Conservation (phyloP, 345 rosid genomes). For the Draba incana region DNA sequence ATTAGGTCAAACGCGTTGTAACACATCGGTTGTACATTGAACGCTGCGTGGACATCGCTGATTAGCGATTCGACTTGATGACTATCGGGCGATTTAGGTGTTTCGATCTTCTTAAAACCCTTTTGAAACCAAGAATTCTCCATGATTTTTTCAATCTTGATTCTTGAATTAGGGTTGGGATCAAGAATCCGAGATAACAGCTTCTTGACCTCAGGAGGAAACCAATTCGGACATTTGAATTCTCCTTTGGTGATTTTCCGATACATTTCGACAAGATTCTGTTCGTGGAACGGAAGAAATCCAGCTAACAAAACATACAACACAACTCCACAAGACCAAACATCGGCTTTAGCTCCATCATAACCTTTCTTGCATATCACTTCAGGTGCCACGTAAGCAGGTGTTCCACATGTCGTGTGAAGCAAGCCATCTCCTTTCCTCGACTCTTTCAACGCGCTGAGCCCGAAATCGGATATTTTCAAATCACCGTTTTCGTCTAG, state of each 20-base stretch:
- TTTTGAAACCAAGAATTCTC: slow-evolving; percentile 72
- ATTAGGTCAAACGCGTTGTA: slow-evolving; percentile 86
- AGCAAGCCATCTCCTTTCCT: slow-evolving; percentile 72
- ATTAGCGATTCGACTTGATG: slow-evolving; percentile 34
- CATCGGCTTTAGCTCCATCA: slow-evolving; percentile 79
- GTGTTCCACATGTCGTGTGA: slow-evolving; percentile 92
- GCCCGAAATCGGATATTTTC: slow-evolving; percentile 78
- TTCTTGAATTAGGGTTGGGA: slow-evolving; percentile 64
- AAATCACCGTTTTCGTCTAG: slow-evolving; percentile 71
- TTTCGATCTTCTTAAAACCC: slow-evolving; percentile 57
- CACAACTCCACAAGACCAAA: slow-evolving; percentile 88
- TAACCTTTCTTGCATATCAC: slow-evolving; percentile 76
- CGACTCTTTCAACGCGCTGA: slow-evolving; percentile 65
- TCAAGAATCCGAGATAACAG: slow-evolving; percentile 74
- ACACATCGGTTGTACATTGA: slow-evolving; percentile 45
- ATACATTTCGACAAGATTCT: slow-evolving; percentile 71
- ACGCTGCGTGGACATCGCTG: slow-evolving; percentile 53
- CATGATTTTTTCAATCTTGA: slow-evolving; percentile 57
- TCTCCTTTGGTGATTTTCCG: slow-evolving; percentile 66
- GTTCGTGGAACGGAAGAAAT: slow-evolving; percentile 71
- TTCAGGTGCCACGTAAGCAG: slow-evolving; percentile 91
- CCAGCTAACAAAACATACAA: slow-evolving; percentile 78
- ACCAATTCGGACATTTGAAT: slow-evolving; percentile 78
- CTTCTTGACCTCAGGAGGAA: slow-evolving; percentile 67
- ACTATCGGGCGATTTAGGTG: slow-evolving; percentile 45